Evolutionary conservation across 352 stramenopile genomes (phyloP).

Genomic region (Phytophthora fragariae): DNA sequence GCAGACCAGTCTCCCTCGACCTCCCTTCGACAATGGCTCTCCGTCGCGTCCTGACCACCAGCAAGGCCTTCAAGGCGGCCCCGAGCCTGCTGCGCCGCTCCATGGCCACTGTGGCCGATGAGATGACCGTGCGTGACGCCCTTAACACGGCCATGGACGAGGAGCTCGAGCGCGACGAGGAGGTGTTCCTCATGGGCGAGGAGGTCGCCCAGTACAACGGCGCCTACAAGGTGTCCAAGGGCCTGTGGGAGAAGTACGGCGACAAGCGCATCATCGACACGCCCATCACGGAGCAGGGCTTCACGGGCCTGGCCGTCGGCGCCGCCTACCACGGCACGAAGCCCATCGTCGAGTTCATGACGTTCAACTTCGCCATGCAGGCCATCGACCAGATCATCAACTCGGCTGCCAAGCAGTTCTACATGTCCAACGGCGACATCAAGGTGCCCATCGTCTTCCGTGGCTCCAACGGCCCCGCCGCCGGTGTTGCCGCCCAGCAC

Average conservation of each 20-base stretch:
- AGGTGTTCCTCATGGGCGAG: constrained; percentile 96
- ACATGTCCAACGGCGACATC: constrained; percentile 99
- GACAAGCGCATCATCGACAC: constrained; percentile 99
- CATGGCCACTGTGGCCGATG: constrained; percentile 79
- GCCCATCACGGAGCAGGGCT: constrained; percentile 98
- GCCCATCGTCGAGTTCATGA: constrained; percentile 99
- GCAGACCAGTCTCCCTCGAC: constrained; percentile 23
- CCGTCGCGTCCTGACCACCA: constrained; percentile 58
- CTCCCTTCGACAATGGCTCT: constrained; percentile 48
- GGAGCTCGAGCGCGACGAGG: constrained; percentile 97
- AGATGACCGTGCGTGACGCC: constrained; percentile 98
- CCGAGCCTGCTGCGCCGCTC: constrained; percentile 54
- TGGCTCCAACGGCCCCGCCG: constrained; percentile 97
- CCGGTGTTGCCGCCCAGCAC: constrained; percentile 98
- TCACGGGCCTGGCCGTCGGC: constrained; percentile 94
- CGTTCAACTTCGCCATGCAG: constrained; percentile 99
- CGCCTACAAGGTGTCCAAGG: constrained; percentile 99
- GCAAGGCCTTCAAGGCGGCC: constrained; percentile 41
- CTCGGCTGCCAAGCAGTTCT: constrained; percentile 99
- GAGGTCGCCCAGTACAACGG: constrained; percentile 99
- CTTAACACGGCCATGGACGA: constrained; percentile 99
- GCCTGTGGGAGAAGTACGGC: constrained; percentile 99
- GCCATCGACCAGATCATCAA: constrained; percentile 99
- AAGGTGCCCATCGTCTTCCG: constrained; percentile 99
- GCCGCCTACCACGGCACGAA: constrained; percentile 97